These are phyloP conservation scores for Phellinidium pouzarii DNA, from an alignment of 1,284 basidiomycete genomes.

Conservation along the genomic window DNA sequence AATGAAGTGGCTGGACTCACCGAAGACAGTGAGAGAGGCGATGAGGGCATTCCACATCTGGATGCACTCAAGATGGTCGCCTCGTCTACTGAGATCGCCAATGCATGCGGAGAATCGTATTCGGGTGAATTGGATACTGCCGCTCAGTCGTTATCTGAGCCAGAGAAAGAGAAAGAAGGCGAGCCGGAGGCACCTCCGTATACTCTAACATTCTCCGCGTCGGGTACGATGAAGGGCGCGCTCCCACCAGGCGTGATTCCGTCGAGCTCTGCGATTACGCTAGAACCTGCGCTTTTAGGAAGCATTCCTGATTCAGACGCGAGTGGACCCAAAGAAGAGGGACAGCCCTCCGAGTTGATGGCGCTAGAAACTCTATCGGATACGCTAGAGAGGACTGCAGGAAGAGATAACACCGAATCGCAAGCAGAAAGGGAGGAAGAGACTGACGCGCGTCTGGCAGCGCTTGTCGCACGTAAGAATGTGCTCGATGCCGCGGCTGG, in stretches of 20 bases:
- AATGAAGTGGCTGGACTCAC: no score
- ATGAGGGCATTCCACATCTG: slow-evolving; percentile 3
- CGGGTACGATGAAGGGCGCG: slow-evolving; percentile 10
- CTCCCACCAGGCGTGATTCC: slow-evolving; percentile 9
- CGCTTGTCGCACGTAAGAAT: neutral
- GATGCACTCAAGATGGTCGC: neutral
- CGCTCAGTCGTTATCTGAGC: neutral
- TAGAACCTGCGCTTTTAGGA: neutral
- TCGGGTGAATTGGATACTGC: neutral
- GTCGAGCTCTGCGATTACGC: neutral
- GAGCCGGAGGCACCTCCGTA: neutral
- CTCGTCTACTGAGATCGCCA: neutral
- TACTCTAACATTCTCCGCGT: slow-evolving; percentile 11
- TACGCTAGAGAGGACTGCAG: neutral
- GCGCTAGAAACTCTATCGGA: no score
- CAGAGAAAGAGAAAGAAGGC: neutral
- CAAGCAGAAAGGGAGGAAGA: neutral
- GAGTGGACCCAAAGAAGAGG: neutral
- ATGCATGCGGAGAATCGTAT: neutral
- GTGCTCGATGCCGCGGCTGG: slow-evolving; percentile 3
- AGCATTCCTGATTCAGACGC: neutral
- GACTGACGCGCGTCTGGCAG: neutral
- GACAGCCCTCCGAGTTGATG: no score
- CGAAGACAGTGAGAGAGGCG: neutral
- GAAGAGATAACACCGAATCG: no score